A percentile compares a stretch with the other conserved stretches of the same genome.
These are phyloP conservation scores for Monosporascus sp. DNA, from an alignment of 2,329 filamentous ascomycete genomes.

Conservation along the genomic window DNA sequence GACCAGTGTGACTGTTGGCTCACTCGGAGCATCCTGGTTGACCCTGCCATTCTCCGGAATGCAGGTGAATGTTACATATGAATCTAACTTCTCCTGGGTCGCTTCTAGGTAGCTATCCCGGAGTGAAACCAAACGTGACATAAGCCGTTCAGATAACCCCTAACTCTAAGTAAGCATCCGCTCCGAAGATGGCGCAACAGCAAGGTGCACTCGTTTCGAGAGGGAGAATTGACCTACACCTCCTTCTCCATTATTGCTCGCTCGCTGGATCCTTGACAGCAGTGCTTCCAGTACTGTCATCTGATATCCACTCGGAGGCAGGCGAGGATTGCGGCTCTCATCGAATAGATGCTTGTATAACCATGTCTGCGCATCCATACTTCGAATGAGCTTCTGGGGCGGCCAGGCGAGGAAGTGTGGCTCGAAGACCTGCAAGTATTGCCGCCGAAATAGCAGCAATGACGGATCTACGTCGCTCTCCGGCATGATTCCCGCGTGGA, in stretches of 20 bases:
- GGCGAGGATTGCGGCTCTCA: conserved; percentile 32
- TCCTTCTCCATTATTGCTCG: conserved; percentile 55
- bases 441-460: conserved; percentile 20
- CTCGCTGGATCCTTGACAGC: conserved; percentile 50
- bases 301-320: conserved; percentile 56
- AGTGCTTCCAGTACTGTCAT: conserved; percentile 54
- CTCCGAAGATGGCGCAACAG: conserved; percentile 3
- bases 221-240: conserved; percentile 32
- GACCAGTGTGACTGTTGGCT: conserved; percentile 44
- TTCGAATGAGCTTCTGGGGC: conserved; percentile 17
- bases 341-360: conserved; percentile 56
- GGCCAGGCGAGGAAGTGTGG: conserved; percentile 28
- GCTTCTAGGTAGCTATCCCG: conserved; percentile 38
- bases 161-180: conserved; percentile 22
- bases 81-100: conserved; percentile 54
- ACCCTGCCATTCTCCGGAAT: conserved; percentile 16
- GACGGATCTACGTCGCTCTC: conserved; percentile 18
- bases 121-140: conserved; percentile 48
- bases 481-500: background rate
- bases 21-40: conserved; percentile 9
- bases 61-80: conserved; percentile 56
- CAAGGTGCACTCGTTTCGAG: no score
- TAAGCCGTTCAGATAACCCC: conserved; percentile 59
- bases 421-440: conserved; percentile 27
- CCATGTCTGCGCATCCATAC: conserved; percentile 23